Conservation (phyloP, 331 rosid species). For the Quercus phellos region DNA sequence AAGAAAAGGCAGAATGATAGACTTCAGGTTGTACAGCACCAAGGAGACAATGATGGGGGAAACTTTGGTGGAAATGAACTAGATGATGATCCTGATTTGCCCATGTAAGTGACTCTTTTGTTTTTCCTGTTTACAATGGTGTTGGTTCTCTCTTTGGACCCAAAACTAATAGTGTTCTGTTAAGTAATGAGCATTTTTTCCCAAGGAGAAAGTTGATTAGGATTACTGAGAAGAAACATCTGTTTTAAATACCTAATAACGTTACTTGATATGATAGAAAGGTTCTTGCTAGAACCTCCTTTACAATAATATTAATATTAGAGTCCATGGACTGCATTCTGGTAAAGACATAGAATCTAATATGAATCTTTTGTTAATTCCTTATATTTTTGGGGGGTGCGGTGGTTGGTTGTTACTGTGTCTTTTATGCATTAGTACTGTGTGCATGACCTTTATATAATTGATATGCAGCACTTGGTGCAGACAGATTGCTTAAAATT, state of each 20-base stretch:
- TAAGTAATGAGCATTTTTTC: background rate
- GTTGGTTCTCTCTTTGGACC: conserved; percentile 2
- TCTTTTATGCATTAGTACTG: background rate
- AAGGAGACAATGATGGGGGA: conserved; percentile 54
- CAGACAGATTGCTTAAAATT: background rate
- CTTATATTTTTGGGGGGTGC: too few relatives aligned
- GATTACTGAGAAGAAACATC: background rate
- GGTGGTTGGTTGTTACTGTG: background rate
- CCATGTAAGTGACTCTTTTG: conserved; percentile 52
- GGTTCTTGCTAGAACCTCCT: background rate
- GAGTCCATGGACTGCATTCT: background rate
- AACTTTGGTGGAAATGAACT: conserved; percentile 47
- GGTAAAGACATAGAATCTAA: background rate
- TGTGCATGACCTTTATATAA: background rate
- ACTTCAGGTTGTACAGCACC: conserved; percentile 90
- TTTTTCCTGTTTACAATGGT: background rate
- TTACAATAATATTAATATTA: background rate
- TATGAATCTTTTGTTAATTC: too few relatives aligned
- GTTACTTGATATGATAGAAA: background rate
- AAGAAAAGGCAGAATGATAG: conserved; percentile 79
- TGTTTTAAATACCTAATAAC: background rate
- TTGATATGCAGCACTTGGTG: background rate
- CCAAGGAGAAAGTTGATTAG: background rate
- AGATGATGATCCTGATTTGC: conserved; percentile 81
- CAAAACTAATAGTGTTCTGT: background rate